phyloP scores from a whole-genome alignment of 768 basidiomycete species.

The Mycena galericulata region DNA sequence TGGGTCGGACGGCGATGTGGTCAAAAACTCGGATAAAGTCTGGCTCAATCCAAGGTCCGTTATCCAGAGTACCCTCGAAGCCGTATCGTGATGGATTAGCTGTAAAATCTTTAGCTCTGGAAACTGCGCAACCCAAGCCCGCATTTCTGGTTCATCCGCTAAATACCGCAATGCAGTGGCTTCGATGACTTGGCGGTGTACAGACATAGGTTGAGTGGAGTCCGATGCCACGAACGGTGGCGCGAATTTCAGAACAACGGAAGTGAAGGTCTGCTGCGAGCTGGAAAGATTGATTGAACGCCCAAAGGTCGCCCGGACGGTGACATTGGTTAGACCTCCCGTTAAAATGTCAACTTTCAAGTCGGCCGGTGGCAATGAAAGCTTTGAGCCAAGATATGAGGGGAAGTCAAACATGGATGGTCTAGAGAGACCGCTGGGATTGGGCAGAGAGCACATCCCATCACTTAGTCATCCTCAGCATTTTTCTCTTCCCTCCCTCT shows the following conservation, averaged over 20 bases:
- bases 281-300: slow-evolving; percentile 13
- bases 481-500: no score
- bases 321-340: slow-evolving; percentile 40
- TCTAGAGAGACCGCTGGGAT: no score
- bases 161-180: slow-evolving; percentile 38
- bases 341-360: slow-evolving; percentile 19
- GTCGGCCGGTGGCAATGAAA: background rate
- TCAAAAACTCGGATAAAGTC: slow-evolving; percentile 34
- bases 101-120: slow-evolving; percentile 31
- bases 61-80: slow-evolving; percentile 42
- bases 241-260: slow-evolving; percentile 40
- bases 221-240: slow-evolving; percentile 39
- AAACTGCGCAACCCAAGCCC: background rate
- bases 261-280: slow-evolving; percentile 11
- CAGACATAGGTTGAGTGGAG: slow-evolving; percentile 33
- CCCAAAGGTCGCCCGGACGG: slow-evolving; percentile 36
- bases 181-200: slow-evolving; percentile 39
- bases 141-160: slow-evolving; percentile 17
- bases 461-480: no score
- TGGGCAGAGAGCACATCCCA: no score
- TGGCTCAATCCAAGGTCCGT: slow-evolving; percentile 36
- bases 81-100: slow-evolving; percentile 35
- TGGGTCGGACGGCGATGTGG: background rate
- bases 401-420: slow-evolving; percentile 21
- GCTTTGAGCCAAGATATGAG: slow-evolving; percentile 3